phyloP scores from a whole-genome alignment of 306 rosid genomes.

The Rosa chinensis region DNA sequence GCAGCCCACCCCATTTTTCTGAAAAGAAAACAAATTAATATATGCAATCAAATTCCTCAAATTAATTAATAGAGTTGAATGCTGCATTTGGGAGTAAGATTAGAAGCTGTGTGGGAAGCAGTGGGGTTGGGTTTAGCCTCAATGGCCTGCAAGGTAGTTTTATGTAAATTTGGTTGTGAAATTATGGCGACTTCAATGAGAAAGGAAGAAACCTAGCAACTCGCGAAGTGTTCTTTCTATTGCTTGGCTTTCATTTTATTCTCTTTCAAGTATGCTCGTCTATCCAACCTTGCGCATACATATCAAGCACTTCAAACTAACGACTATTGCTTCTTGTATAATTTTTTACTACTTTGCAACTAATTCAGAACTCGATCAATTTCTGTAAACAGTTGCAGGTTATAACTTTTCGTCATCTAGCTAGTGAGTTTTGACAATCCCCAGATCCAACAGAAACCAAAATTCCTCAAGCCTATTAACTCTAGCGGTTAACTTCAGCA shows the following conservation, averaged over 20 bases:
- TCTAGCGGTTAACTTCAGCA: no score
- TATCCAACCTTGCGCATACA: conserved; percentile 2
- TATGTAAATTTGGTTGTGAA: background rate
- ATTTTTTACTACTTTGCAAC: background rate
- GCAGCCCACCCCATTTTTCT: no score
- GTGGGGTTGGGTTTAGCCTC: conserved; percentile 55
- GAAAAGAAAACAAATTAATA: no score
- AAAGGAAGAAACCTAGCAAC: conserved; percentile 55
- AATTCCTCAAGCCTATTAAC: no score
- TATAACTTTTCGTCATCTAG: background rate
- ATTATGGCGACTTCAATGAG: background rate
- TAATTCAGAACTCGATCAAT: conserved; percentile 5
- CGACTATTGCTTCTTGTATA: background rate
- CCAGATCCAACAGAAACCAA: background rate
- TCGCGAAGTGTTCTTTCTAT: conserved; percentile 67
- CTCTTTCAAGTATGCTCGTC: conserved; percentile 42
- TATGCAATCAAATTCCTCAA: no score
- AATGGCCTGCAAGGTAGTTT: conserved; percentile 26
- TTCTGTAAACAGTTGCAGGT: background rate
- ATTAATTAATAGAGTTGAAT: no score
- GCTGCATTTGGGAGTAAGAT: conserved; percentile 39
- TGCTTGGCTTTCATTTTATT: conserved; percentile 71
- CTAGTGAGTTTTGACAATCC: background rate
- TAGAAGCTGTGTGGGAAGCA: conserved; percentile 40
- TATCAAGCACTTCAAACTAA: conserved; percentile 10